Percentiles rank a stretch among this genome's conserved stretches.
phyloP scores from a whole-genome alignment of 768 basidiomycete species.

The Tulasnella sp. region DNA sequence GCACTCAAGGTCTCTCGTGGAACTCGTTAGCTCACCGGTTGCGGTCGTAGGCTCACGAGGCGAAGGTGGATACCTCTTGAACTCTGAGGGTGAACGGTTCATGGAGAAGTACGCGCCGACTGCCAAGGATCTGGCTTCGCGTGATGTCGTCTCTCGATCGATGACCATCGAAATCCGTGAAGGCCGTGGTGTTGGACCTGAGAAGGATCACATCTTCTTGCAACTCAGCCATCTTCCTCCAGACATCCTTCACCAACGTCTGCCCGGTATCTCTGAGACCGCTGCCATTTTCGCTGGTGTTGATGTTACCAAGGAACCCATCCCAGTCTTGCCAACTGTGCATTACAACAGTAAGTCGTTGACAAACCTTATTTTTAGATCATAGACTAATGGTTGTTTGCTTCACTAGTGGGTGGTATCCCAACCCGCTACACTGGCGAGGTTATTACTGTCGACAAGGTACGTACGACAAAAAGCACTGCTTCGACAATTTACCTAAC shows the following conservation, averaged over 20 bases:
- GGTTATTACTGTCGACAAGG: constrained; percentile 74
- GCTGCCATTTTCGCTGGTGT: constrained; percentile 98
- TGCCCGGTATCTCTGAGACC: constrained; percentile 99
- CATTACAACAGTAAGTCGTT: constrained; percentile 87
- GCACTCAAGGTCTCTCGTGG: not conserved
- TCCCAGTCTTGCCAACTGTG: constrained; percentile 95
- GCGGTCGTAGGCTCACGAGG: constrained; percentile 77
- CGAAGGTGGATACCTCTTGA: constrained; percentile 96
- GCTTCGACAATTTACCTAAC: not conserved
- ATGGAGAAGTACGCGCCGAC: constrained; percentile 99
- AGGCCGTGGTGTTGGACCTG: constrained; percentile 96
- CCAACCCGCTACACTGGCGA: constrained; percentile 98
- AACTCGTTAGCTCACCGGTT: not conserved
- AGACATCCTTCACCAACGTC: constrained; percentile 88
- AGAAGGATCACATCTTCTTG: constrained; percentile 94
- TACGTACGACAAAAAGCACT: constrained; percentile 17
- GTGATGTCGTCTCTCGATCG: constrained; percentile 97
- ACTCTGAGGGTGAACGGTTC: constrained; percentile 98
- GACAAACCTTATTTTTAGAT: not conserved
- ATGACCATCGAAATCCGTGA: constrained; percentile 99
- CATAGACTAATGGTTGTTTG: constrained; percentile 16
- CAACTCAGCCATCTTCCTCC: constrained; percentile 96
- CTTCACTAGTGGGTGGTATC: constrained; percentile 85
- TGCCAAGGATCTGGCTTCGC: constrained; percentile 97
- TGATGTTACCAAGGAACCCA: constrained; percentile 99